These are phyloP conservation scores for Cytospora piceicola DNA, from an alignment of 2,329 filamentous ascomycete genomes.

Conservation along the genomic window DNA sequence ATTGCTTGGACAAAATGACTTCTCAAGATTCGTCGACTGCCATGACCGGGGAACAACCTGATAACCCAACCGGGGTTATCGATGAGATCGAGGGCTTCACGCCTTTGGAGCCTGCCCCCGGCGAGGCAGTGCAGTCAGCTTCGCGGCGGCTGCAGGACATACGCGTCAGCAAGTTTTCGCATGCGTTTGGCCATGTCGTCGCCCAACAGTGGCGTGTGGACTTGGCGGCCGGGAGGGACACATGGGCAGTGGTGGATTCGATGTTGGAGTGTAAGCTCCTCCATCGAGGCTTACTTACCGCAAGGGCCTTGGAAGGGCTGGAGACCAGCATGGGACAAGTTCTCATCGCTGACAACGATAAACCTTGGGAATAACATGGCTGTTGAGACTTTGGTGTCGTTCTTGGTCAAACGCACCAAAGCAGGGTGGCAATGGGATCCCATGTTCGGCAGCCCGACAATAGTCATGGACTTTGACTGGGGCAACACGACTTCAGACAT, in stretches of 20 bases:
- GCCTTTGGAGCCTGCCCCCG: neutral
- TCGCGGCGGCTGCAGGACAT: conserved; percentile 7
- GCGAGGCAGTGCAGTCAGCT: neutral
- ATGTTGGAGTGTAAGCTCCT: neutral
- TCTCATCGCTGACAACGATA: neutral
- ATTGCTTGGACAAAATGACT: too few relatives aligned
- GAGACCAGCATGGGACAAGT: neutral
- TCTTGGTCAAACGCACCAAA: neutral
- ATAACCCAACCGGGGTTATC: too few relatives aligned
- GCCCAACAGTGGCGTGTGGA: conserved; percentile 1
- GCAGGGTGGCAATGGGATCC: neutral
- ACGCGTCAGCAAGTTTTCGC: neutral
- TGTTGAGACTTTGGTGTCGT: neutral
- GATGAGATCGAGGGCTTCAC: neutral
- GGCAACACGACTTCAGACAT: conserved; percentile 1
- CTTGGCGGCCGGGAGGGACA: neutral
- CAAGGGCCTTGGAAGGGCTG: neutral
- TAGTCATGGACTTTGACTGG: conserved; percentile 10
- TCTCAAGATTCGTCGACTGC: too few relatives aligned
- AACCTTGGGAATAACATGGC: neutral
- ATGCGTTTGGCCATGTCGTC: neutral
- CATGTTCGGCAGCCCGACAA: neutral
- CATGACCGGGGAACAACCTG: too few relatives aligned
- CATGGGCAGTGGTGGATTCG: neutral
- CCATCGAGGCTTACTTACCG: neutral